Conservation (phyloP, 306 rosid genomes). For the Fragaria nilgerrensis region DNA sequence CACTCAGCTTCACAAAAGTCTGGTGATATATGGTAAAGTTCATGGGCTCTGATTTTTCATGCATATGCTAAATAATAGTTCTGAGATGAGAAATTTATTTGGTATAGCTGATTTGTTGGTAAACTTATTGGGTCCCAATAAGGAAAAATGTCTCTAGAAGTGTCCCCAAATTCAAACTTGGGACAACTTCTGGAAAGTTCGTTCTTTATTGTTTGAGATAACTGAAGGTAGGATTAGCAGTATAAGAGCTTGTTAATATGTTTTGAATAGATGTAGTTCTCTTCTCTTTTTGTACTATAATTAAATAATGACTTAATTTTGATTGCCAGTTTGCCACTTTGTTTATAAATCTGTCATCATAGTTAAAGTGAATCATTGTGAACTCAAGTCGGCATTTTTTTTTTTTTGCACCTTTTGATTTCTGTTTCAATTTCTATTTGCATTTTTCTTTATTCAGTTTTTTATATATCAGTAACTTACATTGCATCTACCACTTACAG, state of each 20-base stretch:
- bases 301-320: background rate
- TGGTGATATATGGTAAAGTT: background rate
- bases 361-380: background rate
- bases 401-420: background rate
- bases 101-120: background rate
- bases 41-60: background rate
- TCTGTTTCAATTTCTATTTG: background rate
- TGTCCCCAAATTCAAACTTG: background rate
- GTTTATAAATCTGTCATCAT: background rate
- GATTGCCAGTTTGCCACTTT: background rate
- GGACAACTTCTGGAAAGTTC: background rate
- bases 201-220: background rate
- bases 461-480: background rate
- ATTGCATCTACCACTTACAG: background rate
- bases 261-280: background rate
- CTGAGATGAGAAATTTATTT: background rate
- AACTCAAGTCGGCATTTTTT: background rate
- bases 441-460: background rate
- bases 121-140: background rate
- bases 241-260: background rate
- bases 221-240: background rate
- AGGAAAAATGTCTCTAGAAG: background rate
- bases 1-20: background rate
- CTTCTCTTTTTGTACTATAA: background rate
- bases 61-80: background rate